A percentile compares a stretch with the other conserved stretches of the same genome.
Conservation (phyloP, 2,329 filamentous ascomycete genomes). For the Ascochyta clinopodiicola region DNA sequence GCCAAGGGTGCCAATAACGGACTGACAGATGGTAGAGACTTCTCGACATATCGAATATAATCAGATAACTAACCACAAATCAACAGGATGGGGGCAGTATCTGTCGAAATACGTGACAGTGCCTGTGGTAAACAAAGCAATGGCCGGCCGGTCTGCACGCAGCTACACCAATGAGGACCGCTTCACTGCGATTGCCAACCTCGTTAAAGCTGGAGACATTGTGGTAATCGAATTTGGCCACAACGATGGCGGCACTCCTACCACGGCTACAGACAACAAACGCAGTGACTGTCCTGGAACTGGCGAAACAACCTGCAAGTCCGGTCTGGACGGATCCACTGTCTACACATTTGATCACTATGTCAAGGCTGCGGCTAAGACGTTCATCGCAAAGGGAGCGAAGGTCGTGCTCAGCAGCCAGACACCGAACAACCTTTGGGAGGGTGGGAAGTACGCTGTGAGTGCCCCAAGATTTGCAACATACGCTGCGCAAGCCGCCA, state of each 20-base stretch:
- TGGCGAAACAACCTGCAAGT: neutral
- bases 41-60: neutral
- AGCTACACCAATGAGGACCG: slow-evolving; percentile 4
- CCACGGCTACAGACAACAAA: neutral
- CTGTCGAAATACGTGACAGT: neutral
- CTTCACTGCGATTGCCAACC: neutral
- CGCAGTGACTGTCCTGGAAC: slow-evolving; percentile 5
- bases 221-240: slow-evolving; percentile 3
- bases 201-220: slow-evolving; percentile 6
- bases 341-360: slow-evolving; percentile 3
- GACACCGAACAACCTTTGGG: slow-evolving; percentile 4
- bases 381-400: neutral
- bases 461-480: neutral
- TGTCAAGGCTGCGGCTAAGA: slow-evolving; percentile 1
- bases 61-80: neutral
- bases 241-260: neutral
- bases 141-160: neutral
- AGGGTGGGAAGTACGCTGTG: neutral
- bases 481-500: neutral
- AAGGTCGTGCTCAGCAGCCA: slow-evolving; percentile 2
- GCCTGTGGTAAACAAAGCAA: slow-evolving; percentile 1
- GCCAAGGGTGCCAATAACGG: slow-evolving; percentile 4
- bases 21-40: neutral
- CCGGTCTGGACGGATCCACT: neutral
- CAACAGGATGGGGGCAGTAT: neutral